These are phyloP conservation scores for Russula emetica DNA, from an alignment of 768 basidiomycete genomes.

Conservation along the genomic window DNA sequence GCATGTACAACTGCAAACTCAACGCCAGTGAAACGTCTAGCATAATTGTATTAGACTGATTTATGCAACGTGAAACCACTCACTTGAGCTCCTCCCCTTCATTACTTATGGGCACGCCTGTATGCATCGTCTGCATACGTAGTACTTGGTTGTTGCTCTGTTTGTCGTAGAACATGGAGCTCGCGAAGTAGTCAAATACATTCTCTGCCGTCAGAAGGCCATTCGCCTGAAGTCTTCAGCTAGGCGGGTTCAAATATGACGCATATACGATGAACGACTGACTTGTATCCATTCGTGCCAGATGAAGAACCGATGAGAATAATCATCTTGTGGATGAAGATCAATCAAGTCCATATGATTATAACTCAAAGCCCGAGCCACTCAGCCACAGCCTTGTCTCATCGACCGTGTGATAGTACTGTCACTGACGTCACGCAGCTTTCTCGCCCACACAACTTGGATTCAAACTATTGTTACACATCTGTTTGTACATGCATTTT, in stretches of 20 bases:
- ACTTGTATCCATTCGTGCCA: slow-evolving; percentile 91
- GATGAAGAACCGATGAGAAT: slow-evolving; percentile 78
- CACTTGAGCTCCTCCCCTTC: slow-evolving; percentile 86
- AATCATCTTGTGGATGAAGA: slow-evolving; percentile 77
- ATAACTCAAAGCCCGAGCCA: background rate
- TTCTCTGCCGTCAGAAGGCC: slow-evolving; percentile 72
- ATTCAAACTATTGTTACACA: too few relatives aligned
- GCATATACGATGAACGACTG: slow-evolving; percentile 7
- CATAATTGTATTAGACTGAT: background rate
- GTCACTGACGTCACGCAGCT: too few relatives aligned
- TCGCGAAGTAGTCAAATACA: slow-evolving; percentile 86
- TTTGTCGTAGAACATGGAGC: slow-evolving; percentile 92
- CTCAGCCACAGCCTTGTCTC: too few relatives aligned
- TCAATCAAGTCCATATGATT: slow-evolving; percentile 54
- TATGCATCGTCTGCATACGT: slow-evolving; percentile 91
- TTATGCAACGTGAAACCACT: slow-evolving; percentile 29
- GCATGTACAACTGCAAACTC: slow-evolving; percentile 85
- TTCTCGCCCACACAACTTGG: too few relatives aligned
- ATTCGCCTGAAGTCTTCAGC: slow-evolving; percentile 48
- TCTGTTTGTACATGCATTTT: too few relatives aligned
- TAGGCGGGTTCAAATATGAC: slow-evolving; percentile 5
- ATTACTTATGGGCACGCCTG: slow-evolving; percentile 67
- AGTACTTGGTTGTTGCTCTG: slow-evolving; percentile 89
- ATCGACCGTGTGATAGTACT: too few relatives aligned
- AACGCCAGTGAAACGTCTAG: slow-evolving; percentile 78